Percentiles rank a stretch among this genome's conserved stretches.
These are phyloP conservation scores for Scheffersomyces titani DNA, from an alignment of 1,139 yeast species.

Conservation along the genomic window DNA sequence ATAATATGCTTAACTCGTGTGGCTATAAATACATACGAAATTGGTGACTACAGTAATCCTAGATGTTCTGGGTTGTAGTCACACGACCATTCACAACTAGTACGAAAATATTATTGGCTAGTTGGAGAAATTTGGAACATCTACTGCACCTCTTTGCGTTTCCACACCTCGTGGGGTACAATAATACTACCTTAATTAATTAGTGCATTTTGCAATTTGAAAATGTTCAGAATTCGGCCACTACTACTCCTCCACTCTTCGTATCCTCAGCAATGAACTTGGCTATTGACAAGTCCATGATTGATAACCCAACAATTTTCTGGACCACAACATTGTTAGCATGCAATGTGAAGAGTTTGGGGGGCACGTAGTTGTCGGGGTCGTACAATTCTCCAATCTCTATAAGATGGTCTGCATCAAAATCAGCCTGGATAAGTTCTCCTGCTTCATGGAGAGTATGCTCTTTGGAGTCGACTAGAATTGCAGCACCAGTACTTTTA, in stretches of 20 bases:
- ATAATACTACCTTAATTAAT: not conserved
- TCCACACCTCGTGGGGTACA: not conserved
- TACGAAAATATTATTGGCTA: not conserved
- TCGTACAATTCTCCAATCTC: slow-evolving; percentile 44
- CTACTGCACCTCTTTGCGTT: not conserved
- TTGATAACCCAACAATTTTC: slow-evolving; percentile 61
- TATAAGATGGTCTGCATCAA: slow-evolving; percentile 35
- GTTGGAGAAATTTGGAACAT: not conserved
- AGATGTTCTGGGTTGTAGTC: not conserved
- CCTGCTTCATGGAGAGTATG: slow-evolving; percentile 67
- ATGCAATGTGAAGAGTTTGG: slow-evolving; percentile 5
- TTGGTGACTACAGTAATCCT: not conserved
- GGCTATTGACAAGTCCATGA: slow-evolving; percentile 60
- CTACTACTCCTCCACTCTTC: slow-evolving; percentile 4
- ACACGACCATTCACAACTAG: not conserved
- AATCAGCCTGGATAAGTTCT: slow-evolving; percentile 52
- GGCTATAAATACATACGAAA: not conserved
- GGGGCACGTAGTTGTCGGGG: slow-evolving; percentile 3
- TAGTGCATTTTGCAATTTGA: not conserved
- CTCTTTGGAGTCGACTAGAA: slow-evolving; percentile 61
- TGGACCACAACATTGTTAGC: slow-evolving; percentile 37
- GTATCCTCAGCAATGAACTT: slow-evolving; percentile 20
- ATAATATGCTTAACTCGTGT: not conserved
- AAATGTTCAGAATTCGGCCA: not conserved
- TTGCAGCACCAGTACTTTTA: slow-evolving; percentile 22